Evolutionary conservation across 176 grass and related monocot species (phyloP).

Genomic region (Carex pumila): DNA sequence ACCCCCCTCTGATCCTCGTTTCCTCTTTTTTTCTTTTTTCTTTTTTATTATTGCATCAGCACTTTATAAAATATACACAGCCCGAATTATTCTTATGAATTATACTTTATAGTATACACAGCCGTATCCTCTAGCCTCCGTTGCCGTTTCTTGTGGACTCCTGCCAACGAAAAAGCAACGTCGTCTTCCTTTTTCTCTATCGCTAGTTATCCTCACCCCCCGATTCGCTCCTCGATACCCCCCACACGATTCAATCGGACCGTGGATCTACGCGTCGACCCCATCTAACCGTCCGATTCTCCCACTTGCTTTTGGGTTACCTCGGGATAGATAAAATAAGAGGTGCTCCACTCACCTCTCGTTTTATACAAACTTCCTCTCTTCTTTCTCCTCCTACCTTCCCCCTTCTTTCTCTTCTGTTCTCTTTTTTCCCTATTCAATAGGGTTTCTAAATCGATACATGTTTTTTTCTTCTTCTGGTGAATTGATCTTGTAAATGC

Average conservation of each 20-base stretch:
- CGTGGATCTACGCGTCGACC: not conserved
- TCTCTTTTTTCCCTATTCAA: slow-evolving; percentile 39
- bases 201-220: not conserved
- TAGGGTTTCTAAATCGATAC: slow-evolving; percentile 30
- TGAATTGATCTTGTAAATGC: slow-evolving; percentile 49
- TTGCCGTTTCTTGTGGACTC: not conserved
- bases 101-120: not conserved
- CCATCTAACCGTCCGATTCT: not conserved
- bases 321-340: slow-evolving; percentile 6
- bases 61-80: not conserved
- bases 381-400: not conserved
- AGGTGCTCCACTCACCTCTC: not conserved
- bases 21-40: not conserved
- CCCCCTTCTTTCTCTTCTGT: not conserved
- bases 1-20: not conserved
- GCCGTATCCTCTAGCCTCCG: not conserved
- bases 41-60: not conserved
- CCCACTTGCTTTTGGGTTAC: not conserved
- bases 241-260: not conserved
- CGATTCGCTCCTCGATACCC: not conserved
- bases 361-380: not conserved
- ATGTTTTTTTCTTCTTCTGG: not conserved
- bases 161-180: not conserved
- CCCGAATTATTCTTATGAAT: not conserved
- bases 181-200: not conserved